Evolutionary conservation across 805 yeast genomes (phyloP), one percentile per base, ranked within the genome.

Genomic region (Cyberlindnera petersonii): DNA sequence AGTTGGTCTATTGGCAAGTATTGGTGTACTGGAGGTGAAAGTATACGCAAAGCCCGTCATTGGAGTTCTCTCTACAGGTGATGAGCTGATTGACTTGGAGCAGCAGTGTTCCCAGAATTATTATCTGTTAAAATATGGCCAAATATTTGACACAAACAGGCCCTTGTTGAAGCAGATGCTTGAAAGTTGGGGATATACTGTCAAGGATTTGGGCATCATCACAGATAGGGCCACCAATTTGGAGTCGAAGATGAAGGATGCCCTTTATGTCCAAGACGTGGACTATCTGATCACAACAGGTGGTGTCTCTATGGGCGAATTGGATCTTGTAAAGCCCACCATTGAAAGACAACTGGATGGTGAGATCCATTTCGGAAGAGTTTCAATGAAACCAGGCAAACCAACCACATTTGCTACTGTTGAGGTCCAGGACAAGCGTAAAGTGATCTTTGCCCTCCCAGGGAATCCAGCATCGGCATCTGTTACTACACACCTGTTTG

Each of bases 271-370:
- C 2, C 24, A 44, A 5, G 47, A 49, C 9, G 53, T 68, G 11
- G 79, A 74, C 40, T 65, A 65, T 26, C 46, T 74, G 26, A 60
- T 74, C 26, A 73, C 79, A 2, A 67, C 75, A 1, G 80, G 80
- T 2, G 80, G 80, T 18, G 80, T 74, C 2, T 74, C 80, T 1
- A 74, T 74, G 80, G 80, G 80, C 2, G 80, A 74, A 48, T 43
- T 65, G 24, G 80, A 74, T 49, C 56, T 72, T 13, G 50, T 74
- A 28, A 74, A 74, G 40, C 78, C 79, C 0, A 60, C 68, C 0
- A 69, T 74, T 18, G 72, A 71, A 41, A 50, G 65, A 24, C 44
- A 42, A 9, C 46, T 74, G 14, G 56, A 59, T 0, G 79, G 77
- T 1, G 48, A 43, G 1, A 69, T 74, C 26, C 75, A 72, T 43